These are phyloP conservation scores for Aspergillus asperescens DNA, from an alignment of 495 filamentous ascomycete genomes.

Conservation along the genomic window DNA sequence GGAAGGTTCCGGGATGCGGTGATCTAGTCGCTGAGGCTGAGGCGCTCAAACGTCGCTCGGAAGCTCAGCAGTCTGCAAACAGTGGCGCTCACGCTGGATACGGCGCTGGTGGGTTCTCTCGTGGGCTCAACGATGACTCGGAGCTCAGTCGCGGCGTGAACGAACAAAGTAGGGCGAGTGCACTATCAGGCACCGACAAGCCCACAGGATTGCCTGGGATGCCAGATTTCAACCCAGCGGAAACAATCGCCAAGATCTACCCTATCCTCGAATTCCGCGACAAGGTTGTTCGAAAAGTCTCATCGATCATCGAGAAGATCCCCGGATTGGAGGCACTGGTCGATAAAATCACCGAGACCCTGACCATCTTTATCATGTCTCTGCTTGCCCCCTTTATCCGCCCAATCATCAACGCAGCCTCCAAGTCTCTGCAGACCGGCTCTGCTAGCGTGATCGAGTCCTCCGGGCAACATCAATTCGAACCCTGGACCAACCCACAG, in stretches of 20 bases:
- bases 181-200: conserved; percentile 2
- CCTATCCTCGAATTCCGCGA: conserved; percentile 93
- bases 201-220: conserved; percentile 56
- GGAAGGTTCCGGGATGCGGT: conserved; percentile 72
- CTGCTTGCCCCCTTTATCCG: conserved; percentile 84
- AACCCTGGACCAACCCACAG: conserved; percentile 80
- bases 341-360: conserved; percentile 84
- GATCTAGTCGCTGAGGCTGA: conserved; percentile 73
- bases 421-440: conserved; percentile 73
- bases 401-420: conserved; percentile 84
- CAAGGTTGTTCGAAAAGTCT: conserved; percentile 80
- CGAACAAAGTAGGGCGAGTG: conserved; percentile 6
- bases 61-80: conserved; percentile 67
- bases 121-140: conserved; percentile 11
- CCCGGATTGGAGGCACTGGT: conserved; percentile 81
- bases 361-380: conserved; percentile 85
- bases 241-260: conserved; percentile 79
- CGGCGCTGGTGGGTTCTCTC: conserved; percentile 12
- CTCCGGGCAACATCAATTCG: conserved; percentile 78
- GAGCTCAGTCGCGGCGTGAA: conserved; percentile 9
- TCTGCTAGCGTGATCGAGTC: conserved; percentile 74
- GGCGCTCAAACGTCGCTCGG: conserved; percentile 66
- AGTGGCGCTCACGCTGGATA: conserved; percentile 33
- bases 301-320: conserved; percentile 80
- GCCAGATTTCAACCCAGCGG: conserved; percentile 75